These are phyloP conservation scores for Sporothrix humicola DNA, from an alignment of 2,329 filamentous ascomycete genomes.

Conservation along the genomic window DNA sequence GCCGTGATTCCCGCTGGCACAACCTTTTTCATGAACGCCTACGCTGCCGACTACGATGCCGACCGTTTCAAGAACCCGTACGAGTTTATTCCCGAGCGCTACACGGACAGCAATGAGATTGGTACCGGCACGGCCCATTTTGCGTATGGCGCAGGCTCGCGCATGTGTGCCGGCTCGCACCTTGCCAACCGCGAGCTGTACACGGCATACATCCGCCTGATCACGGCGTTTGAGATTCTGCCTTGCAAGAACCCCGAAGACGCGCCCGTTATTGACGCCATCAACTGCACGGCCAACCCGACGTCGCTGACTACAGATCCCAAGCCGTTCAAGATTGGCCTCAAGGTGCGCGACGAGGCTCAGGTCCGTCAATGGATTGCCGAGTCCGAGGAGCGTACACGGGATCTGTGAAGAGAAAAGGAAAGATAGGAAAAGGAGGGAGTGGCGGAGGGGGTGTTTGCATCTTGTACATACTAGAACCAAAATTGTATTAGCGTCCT, in stretches of 20 bases:
- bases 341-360: constrained; percentile 39
- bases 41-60: constrained; percentile 74
- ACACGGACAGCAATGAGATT: constrained; percentile 49
- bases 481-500: too few species aligned
- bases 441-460: neutral
- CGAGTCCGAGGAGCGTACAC: constrained; percentile 8
- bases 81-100: constrained; percentile 71
- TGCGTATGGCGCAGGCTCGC: constrained; percentile 65
- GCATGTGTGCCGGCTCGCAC: constrained; percentile 29
- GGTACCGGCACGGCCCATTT: constrained; percentile 66
- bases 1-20: constrained; percentile 74
- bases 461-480: too few species aligned
- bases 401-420: neutral
- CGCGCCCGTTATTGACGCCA: constrained; percentile 46
- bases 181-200: constrained; percentile 31
- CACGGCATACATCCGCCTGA: constrained; percentile 28
- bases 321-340: constrained; percentile 33
- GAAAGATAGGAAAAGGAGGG: neutral
- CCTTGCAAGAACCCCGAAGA: constrained; percentile 66
- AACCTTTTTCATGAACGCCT: constrained; percentile 81
- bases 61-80: constrained; percentile 68
- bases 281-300: constrained; percentile 31
- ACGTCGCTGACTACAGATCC: constrained; percentile 33
- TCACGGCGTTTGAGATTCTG: constrained; percentile 28
- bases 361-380: constrained; percentile 1